Conservation (phyloP, 306 rosid genomes). For the Vicia villosa region DNA sequence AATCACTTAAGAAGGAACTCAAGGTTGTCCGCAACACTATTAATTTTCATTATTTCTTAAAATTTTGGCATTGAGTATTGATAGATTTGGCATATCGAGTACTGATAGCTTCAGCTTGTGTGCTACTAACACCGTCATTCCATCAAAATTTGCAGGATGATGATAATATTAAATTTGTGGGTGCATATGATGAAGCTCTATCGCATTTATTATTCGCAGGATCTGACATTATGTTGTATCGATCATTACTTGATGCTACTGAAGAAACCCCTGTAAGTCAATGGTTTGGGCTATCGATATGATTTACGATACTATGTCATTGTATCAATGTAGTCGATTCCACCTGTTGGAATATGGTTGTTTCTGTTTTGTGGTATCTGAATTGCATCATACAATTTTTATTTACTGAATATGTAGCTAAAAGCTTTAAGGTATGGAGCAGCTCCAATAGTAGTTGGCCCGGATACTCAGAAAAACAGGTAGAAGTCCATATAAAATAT, state of each 20-base stretch:
- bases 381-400: constrained; percentile 2
- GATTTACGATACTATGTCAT: not conserved
- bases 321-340: not conserved
- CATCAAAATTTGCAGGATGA: constrained; percentile 54
- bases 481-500: constrained; percentile 42
- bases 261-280: constrained; percentile 68
- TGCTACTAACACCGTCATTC: constrained; percentile 25
- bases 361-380: not conserved
- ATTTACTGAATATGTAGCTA: constrained; percentile 50
- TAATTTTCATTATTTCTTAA: constrained; percentile 6
- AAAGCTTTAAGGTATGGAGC: constrained; percentile 88
- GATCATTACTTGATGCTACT: constrained; percentile 68
- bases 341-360: not conserved
- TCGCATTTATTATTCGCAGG: constrained; percentile 75
- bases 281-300: not conserved
- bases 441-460: constrained; percentile 58
- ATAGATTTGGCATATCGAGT: not conserved
- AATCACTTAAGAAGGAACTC: constrained; percentile 52
- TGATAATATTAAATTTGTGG: constrained; percentile 45
- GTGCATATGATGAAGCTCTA: constrained; percentile 52
- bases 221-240: constrained; percentile 76
- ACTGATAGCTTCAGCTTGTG: constrained; percentile 9
- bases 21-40: constrained; percentile 46
- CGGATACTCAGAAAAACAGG: constrained; percentile 48
- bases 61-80: not conserved